Base-by-base conservation (phyloP, 73 alveolate genomes). In the Paramecium sonneborni region DNA sequence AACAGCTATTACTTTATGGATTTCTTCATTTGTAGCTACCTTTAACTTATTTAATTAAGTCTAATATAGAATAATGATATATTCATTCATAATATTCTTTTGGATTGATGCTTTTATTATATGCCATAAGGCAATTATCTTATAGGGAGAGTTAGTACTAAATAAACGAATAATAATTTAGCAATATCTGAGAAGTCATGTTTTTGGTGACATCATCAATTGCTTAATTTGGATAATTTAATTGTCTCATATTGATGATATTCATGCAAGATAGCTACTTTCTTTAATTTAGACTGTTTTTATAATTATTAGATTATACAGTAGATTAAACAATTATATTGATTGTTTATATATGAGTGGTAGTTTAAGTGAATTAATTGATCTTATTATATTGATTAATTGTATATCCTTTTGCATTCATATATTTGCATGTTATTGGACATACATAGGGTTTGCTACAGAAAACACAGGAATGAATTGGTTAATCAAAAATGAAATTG, bases 311-410 rank as follows among this genome's bases (percentile, higher is more conserved):
- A 62, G 39, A 62, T 62, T 62, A 62, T 30, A 62, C 12, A 62
- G 15, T 30, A 24, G 84, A 11, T 32, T 62, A 26, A 62, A 62
- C 11, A 62, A 62, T 12, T 62, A 62, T 62, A 62, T 62, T 30
- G 84, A 62, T 62, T 62, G 84, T 62, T 32, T 62, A 30, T 62
- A 62, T 12, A 62, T 62, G 84, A 62, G 44, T 30, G 84, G 84
- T 1, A 26, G 44, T 62, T 26, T 62, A 26, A 62, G 84, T 32
- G 84, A 62, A 12, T 62, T 62, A 1, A 32, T 62, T 9, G 84
- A 62, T 62, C 18, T 87, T 15, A 35, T 87, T 5, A 87, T 39
- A 3, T 58, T 68, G 28, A 41, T 62, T 26, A 32, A 32, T 62
- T 68, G 37, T 7, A 18, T 87, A 57, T 62, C 23, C 24, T 62